Evolutionary conservation across 352 stramenopile genomes (phyloP).

Genomic region (Poterioochromonas sp.): DNA sequence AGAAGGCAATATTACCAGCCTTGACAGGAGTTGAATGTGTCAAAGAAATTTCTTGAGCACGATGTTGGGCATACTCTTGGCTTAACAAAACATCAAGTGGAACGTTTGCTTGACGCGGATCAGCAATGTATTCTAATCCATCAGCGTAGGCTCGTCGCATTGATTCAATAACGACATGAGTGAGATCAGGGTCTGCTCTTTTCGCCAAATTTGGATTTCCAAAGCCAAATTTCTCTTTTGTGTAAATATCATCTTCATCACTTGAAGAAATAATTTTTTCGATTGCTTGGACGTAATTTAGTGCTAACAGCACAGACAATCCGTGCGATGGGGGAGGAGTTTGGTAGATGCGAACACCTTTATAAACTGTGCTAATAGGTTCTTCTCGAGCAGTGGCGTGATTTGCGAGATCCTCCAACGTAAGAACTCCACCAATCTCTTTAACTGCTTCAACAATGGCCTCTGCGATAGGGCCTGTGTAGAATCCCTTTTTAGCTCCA

Average conservation of each 20-base stretch:
- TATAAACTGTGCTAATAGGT: conserved; percentile 71
- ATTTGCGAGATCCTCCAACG: conserved; percentile 61
- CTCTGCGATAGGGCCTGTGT: conserved; percentile 62
- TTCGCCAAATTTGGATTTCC: no score
- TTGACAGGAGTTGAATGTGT: conserved; percentile 25
- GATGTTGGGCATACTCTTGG: conserved; percentile 57
- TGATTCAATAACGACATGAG: conserved; percentile 80
- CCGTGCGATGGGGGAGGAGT: conserved; percentile 85
- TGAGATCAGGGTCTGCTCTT: conserved; percentile 41
- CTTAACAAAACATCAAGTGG: conserved; percentile 64
- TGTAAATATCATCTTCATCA: neutral
- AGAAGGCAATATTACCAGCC: neutral
- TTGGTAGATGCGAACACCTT: conserved; percentile 74
- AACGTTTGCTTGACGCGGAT: conserved; percentile 48
- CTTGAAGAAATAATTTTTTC: neutral
- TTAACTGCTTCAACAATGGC: conserved; percentile 66
- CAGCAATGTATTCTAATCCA: conserved; percentile 50
- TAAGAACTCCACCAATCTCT: conserved; percentile 53
- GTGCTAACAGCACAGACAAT: conserved; percentile 81
- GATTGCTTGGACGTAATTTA: conserved; percentile 69
- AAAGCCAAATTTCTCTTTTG: no score
- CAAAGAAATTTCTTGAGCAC: conserved; percentile 37
- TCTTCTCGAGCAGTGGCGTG: conserved; percentile 73
- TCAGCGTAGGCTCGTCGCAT: conserved; percentile 86
- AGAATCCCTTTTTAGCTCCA: conserved; percentile 69